A percentile compares a stretch with the other conserved stretches of the same genome.
phyloP scores from a whole-genome alignment of 176 grass and related monocot genomes.

The Triticum dicoccoides region DNA sequence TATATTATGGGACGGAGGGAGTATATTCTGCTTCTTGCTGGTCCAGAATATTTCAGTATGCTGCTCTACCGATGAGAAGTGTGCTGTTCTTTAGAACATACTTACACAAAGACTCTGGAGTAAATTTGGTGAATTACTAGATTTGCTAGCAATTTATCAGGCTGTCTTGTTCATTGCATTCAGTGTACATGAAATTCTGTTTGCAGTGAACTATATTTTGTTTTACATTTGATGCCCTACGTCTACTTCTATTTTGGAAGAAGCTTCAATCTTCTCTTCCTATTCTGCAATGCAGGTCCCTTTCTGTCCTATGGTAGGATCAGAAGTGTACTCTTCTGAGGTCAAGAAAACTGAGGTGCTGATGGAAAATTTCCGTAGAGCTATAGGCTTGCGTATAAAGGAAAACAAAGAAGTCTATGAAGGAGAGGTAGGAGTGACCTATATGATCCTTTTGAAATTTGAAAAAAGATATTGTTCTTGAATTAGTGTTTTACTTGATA shows the following conservation, averaged over 20 bases:
- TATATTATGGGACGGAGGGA: no score
- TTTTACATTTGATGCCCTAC: not conserved
- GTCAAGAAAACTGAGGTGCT: slow-evolving; percentile 98
- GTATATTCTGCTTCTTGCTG: not conserved
- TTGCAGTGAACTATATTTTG: not conserved
- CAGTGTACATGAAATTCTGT: not conserved
- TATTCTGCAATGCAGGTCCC: slow-evolving; percentile 54
- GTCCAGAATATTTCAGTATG: not conserved
- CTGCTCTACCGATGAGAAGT: not conserved
- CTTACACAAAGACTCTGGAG: not conserved
- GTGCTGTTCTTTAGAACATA: not conserved
- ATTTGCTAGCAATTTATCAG: not conserved
- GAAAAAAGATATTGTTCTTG: not conserved
- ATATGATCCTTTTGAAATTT: not conserved
- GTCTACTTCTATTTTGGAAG: not conserved
- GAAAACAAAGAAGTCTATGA: slow-evolving; percentile 98
- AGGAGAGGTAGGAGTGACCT: slow-evolving; percentile 64
- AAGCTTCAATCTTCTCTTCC: not conserved
- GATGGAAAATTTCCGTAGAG: slow-evolving; percentile 88
- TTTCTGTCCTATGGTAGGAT: slow-evolving; percentile 99
- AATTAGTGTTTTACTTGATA: not conserved
- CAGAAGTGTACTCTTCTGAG: slow-evolving; percentile 94
- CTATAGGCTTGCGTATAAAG: slow-evolving; percentile 95
- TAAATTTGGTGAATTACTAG: slow-evolving; percentile 1
- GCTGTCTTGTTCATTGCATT: not conserved